phyloP scores from a whole-genome alignment of 306 rosid genomes.

The Cucurbita moschata region DNA sequence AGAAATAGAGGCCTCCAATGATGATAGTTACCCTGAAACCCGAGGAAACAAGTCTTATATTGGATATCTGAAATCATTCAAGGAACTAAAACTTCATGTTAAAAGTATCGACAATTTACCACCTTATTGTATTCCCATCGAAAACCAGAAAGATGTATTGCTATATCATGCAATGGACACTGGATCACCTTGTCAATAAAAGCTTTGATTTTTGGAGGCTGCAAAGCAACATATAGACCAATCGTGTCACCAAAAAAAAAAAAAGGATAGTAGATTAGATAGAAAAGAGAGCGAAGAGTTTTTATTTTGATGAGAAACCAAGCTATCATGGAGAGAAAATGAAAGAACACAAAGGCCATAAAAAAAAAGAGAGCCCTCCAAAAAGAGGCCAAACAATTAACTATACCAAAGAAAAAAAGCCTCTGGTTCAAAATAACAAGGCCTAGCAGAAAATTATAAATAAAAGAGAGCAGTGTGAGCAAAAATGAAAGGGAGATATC shows the following conservation, averaged over 20 bases:
- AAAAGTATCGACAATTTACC: constrained; percentile 8
- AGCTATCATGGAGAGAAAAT: neutral
- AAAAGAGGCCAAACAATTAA: neutral
- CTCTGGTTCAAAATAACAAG: neutral
- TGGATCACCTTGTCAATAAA: constrained; percentile 85
- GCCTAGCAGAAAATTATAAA: neutral
- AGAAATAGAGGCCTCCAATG: constrained; percentile 92
- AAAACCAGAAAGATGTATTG: constrained; percentile 87
- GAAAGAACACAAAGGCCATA: neutral
- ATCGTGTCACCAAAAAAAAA: neutral
- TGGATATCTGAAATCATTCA: neutral
- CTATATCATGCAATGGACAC: constrained; percentile 88
- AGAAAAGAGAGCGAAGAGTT: neutral
- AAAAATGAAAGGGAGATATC: neutral
- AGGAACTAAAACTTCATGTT: neutral
- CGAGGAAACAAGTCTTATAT: constrained; percentile 15
- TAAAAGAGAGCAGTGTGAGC: neutral
- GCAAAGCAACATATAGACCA: constrained; percentile 26
- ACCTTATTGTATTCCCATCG: constrained; percentile 94
- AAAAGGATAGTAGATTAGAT: neutral
- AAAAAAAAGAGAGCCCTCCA: neutral
- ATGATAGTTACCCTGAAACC: constrained; percentile 79
- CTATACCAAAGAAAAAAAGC: neutral
- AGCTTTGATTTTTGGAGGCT: constrained; percentile 85
- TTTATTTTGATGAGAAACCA: neutral